phyloP scores from a whole-genome alignment of 2,329 filamentous ascomycete species.

The Beauveria scarabaeidicola region DNA sequence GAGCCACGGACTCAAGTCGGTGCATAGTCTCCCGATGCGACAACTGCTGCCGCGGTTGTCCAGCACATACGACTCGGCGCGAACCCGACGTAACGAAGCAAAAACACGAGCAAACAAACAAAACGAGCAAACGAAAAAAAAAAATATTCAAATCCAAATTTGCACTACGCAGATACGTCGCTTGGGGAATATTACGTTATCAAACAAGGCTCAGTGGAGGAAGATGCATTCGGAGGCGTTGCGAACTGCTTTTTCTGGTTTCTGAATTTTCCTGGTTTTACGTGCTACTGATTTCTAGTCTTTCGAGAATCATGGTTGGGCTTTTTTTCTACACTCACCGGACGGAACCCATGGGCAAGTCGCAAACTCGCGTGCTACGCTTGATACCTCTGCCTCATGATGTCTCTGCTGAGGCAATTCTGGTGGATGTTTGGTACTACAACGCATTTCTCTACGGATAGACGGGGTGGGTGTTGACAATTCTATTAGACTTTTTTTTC shows the following conservation, averaged over 20 bases:
- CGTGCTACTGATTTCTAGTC: conserved; percentile 18
- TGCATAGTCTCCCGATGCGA: background rate
- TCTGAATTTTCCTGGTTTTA: conserved; percentile 18
- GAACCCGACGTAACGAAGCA: background rate
- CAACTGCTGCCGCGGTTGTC: background rate
- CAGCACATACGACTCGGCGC: background rate
- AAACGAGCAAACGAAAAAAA: background rate
- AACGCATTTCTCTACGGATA: conserved; percentile 17
- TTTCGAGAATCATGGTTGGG: conserved; percentile 11
- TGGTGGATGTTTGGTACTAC: conserved; percentile 12
- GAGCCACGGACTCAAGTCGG: conserved; percentile 14
- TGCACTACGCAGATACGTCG: background rate
- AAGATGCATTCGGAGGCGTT: conserved; percentile 33
- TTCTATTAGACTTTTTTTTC: conserved; percentile 19
- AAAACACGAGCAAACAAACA: conserved; percentile 1
- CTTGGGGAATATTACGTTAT: conserved; percentile 1
- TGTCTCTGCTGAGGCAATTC: background rate
- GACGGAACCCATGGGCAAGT: conserved; percentile 7
- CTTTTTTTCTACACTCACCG: conserved; percentile 15
- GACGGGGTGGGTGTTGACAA: conserved; percentile 21
- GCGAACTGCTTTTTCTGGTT: conserved; percentile 17
- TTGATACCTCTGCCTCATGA: conserved; percentile 3
- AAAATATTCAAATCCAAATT: background rate
- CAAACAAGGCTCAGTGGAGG: conserved; percentile 19
- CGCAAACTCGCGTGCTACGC: conserved; percentile 10